Conservation (phyloP, 2,329 filamentous ascomycete species). For the Fusarium brachygibbosum region DNA sequence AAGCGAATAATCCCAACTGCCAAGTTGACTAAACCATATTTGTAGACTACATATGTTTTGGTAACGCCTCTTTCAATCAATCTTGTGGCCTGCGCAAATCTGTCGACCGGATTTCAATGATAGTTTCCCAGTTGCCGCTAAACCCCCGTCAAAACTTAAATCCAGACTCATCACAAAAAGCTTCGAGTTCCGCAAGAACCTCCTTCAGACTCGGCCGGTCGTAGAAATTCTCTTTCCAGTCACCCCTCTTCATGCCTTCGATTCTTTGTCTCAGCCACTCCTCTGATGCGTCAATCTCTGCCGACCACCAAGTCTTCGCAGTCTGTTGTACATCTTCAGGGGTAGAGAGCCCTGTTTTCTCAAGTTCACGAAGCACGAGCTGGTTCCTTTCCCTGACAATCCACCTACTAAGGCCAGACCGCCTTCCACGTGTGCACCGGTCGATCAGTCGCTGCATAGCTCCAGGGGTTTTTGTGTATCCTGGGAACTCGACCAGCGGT, state of each 20-base stretch:
- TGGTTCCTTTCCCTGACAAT: slow-evolving; percentile 62
- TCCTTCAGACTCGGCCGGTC: slow-evolving; percentile 62
- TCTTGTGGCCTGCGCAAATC: not conserved
- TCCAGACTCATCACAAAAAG: slow-evolving; percentile 45
- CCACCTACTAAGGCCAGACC: slow-evolving; percentile 59
- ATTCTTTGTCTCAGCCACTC: slow-evolving; percentile 60
- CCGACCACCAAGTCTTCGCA: slow-evolving; percentile 63
- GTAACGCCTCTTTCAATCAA: not conserved
- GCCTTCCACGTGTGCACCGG: slow-evolving; percentile 64
- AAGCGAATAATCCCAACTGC: slow-evolving; percentile 2
- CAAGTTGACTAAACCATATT: not conserved
- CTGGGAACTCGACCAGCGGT: slow-evolving; percentile 68
- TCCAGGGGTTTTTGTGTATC: slow-evolving; percentile 62
- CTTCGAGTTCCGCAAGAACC: slow-evolving; percentile 54
- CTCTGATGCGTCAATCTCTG: slow-evolving; percentile 63
- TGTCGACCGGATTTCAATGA: not conserved
- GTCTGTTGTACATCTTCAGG: slow-evolving; percentile 54
- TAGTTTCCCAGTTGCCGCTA: not conserved
- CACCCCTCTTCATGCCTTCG: slow-evolving; percentile 55
- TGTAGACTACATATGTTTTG: not conserved
- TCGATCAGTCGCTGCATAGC: slow-evolving; percentile 63
- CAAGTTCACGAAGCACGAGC: slow-evolving; percentile 59
- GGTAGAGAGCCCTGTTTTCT: slow-evolving; percentile 52
- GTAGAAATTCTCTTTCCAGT: slow-evolving; percentile 66
- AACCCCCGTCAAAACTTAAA: slow-evolving; percentile 29